A percentile compares a stretch with the other conserved stretches of the same genome.
Evolutionary conservation across 495 filamentous ascomycete genomes (phyloP).

Genomic region (Penicillium steckii): DNA sequence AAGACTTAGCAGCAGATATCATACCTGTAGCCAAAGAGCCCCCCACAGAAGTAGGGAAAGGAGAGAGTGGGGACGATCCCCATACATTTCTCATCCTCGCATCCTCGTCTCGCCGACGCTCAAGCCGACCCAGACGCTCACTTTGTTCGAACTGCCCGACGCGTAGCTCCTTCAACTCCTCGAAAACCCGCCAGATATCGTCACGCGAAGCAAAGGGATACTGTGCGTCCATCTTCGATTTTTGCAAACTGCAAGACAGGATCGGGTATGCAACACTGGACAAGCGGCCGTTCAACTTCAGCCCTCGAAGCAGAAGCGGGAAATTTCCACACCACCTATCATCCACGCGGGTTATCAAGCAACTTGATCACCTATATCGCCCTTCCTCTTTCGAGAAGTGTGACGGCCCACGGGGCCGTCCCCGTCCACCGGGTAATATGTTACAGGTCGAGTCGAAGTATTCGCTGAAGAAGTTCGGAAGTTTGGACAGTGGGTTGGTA

Average conservation of each 20-base stretch:
- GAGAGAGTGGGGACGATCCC: constrained; percentile 62
- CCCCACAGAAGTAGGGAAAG: constrained; percentile 70
- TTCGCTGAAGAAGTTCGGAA: neutral
- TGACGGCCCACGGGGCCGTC: constrained; percentile 51
- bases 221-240: constrained; percentile 60
- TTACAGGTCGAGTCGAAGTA: constrained; percentile 20
- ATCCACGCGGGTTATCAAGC: constrained; percentile 9
- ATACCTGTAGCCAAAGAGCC: constrained; percentile 76
- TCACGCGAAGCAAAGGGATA: constrained; percentile 63
- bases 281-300: constrained; percentile 2
- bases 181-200: constrained; percentile 84
- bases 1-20: neutral
- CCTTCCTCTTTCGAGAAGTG: constrained; percentile 37
- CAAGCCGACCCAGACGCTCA: constrained; percentile 75
- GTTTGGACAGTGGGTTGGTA: neutral
- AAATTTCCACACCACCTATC: neutral
- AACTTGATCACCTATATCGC: constrained; percentile 18
- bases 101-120: constrained; percentile 81
- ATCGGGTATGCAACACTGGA: neutral
- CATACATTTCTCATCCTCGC: constrained; percentile 81
- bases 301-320: constrained; percentile 1
- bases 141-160: constrained; percentile 73
- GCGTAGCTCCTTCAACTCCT: constrained; percentile 82
- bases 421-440: constrained; percentile 42
- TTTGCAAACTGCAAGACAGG: neutral